Percentiles rank a stretch among this genome's conserved stretches.
Evolutionary conservation across 495 filamentous ascomycete genomes (phyloP).

Genomic region (Cercophora sp.): DNA sequence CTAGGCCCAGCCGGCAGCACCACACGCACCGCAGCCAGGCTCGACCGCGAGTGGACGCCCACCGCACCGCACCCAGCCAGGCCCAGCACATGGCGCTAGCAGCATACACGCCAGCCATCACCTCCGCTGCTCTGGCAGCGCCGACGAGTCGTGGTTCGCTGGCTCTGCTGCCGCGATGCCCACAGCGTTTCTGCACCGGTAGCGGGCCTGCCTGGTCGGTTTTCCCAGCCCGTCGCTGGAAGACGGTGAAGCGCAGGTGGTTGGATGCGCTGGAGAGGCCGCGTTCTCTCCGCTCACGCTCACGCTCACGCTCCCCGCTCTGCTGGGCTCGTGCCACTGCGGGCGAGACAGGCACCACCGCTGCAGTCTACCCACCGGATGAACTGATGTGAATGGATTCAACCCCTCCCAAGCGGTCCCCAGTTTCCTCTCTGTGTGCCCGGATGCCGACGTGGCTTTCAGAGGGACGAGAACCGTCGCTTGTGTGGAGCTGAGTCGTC

Average conservation of each 20-base stretch:
- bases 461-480: not conserved
- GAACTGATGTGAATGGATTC: not conserved
- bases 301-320: not conserved
- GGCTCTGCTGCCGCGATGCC: not conserved
- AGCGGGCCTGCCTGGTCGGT: too few species aligned
- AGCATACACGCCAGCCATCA: conserved; percentile 17
- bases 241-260: too few species aligned
- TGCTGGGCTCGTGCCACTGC: not conserved
- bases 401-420: not conserved
- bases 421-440: not conserved
- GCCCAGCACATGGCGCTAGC: conserved; percentile 20
- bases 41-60: conserved; percentile 3
- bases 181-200: conserved; percentile 17
- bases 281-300: too few species aligned
- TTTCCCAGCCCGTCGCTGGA: too few species aligned
- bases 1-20: too few species aligned
- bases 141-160: conserved; percentile 22
- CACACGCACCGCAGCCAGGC: conserved; percentile 1
- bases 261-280: conserved; percentile 1
- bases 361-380: not conserved
- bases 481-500: not conserved
- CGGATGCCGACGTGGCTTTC: not conserved
- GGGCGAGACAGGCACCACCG: conserved; percentile 5
- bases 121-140: conserved; percentile 12
- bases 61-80: not conserved